These are phyloP conservation scores for Jaltomata sinuosa DNA, from an alignment of 257 asterid species.

Conservation along the genomic window DNA sequence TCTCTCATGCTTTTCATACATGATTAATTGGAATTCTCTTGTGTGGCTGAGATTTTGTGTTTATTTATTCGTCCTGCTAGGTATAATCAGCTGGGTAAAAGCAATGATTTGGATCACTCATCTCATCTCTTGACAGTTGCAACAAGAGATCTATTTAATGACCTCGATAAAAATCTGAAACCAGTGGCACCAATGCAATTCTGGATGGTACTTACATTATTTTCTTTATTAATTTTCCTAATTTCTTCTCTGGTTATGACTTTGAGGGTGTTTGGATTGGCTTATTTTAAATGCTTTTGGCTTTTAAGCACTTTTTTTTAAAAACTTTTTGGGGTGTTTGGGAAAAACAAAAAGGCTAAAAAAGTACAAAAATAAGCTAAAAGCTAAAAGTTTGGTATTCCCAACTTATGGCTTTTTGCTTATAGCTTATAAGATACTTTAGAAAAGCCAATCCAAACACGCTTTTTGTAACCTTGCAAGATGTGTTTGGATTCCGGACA, in stretches of 20 bases:
- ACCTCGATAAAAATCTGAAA: conserved; percentile 82
- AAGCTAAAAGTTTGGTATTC: no score
- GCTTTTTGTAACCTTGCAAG: neutral
- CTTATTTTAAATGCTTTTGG: no score
- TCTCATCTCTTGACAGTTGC: conserved; percentile 86
- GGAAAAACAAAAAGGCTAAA: no score
- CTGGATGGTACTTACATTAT: conserved; percentile 57
- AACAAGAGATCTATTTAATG: conserved; percentile 75
- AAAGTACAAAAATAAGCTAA: no score
- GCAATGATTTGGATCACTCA: conserved; percentile 65
- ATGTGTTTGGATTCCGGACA: neutral
- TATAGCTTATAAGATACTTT: no score
- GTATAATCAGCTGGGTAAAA: conserved; percentile 59
- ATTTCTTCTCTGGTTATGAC: neutral
- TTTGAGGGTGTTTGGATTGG: no score
- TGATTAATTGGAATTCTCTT: neutral
- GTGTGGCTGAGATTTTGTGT: conserved; percentile 1
- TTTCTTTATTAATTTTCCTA: neutral
- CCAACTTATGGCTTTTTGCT: no score
- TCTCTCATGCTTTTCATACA: neutral
- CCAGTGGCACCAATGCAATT: conserved; percentile 95
- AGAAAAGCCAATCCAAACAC: no score
- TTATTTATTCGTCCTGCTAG: conserved; percentile 32
- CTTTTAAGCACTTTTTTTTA: no score
- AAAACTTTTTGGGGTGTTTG: no score